Percentiles rank a stretch among this genome's conserved stretches.
Evolutionary conservation across 1,284 basidiomycete species (phyloP).

Genomic region (Mycena sp.): DNA sequence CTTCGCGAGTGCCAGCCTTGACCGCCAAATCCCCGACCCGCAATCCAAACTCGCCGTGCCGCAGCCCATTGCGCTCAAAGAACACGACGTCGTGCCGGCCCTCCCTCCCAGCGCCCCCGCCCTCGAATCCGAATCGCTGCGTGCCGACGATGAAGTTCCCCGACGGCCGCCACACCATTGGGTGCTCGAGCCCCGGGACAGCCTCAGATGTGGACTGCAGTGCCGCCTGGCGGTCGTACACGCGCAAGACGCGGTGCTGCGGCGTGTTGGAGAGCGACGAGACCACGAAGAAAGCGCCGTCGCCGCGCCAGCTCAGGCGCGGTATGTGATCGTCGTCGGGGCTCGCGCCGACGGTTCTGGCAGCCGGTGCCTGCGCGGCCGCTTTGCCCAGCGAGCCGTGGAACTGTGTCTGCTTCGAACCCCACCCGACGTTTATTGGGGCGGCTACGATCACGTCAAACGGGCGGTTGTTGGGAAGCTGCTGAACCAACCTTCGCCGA

Average conservation of each 20-base stretch:
- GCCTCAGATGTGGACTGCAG: slow-evolving; percentile 90
- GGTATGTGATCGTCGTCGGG: slow-evolving; percentile 81
- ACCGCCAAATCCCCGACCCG: slow-evolving; percentile 44
- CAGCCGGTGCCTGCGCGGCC: slow-evolving; percentile 70
- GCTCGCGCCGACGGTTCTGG: slow-evolving; percentile 56
- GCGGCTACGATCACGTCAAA: slow-evolving; percentile 62
- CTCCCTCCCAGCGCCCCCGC: slow-evolving; percentile 72
- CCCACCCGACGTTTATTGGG: slow-evolving; percentile 98
- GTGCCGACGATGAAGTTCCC: slow-evolving; percentile 88
- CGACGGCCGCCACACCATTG: slow-evolving; percentile 88
- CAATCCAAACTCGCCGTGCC: slow-evolving; percentile 91
- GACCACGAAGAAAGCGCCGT: slow-evolving; percentile 89
- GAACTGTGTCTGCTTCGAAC: slow-evolving; percentile 96
- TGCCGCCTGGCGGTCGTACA: slow-evolving; percentile 83
- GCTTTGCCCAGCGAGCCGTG: slow-evolving; percentile 95
- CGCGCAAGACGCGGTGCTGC: slow-evolving; percentile 70
- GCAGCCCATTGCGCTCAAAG: slow-evolving; percentile 94
- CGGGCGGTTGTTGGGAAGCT: neutral
- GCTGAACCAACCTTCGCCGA: slow-evolving; percentile 77
- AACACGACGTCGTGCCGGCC: slow-evolving; percentile 91
- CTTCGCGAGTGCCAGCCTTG: slow-evolving; percentile 39
- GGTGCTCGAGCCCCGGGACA: slow-evolving; percentile 84
- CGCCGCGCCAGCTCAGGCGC: slow-evolving; percentile 93
- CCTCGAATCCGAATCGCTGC: slow-evolving; percentile 83
- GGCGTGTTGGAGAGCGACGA: slow-evolving; percentile 66